Base-by-base conservation (phyloP, 1,284 basidiomycete genomes). In the Malassezia pachydermatis region DNA sequence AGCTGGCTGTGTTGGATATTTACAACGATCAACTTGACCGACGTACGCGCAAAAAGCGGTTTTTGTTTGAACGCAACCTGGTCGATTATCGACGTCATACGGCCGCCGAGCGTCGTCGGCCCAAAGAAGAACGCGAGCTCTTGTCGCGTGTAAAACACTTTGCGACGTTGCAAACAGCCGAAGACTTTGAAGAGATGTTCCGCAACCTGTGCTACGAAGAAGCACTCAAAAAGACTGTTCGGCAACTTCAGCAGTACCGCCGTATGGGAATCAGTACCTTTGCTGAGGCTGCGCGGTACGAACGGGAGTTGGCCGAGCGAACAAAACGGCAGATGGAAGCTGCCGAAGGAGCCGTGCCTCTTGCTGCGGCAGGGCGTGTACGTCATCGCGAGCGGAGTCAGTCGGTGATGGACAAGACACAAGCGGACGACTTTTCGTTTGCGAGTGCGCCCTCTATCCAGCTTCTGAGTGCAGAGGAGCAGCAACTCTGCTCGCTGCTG, bases 21-120 rank as follows among this genome's bases (percentile, higher is more conserved):
- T 98, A 96, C 75, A 82, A 82, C 62, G 86, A 88, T 57, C 82
- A 86, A 45, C 78, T 96, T n/a, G 85, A 89, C 57, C 88, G 85
- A 73, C 80, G 92, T 28, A 75, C 82, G 52, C 84, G 88, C 66
- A 80, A 79, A 34, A 98, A 96, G 74, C 81, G 81, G n/a, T 75
- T 96, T 52, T 86, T 98, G 71, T 92, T 90, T 67, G 86, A 96
- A 65, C 78, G 92, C 43, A 88, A 88, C 2, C 73, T 98, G 51
- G 76, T 94, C 37, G 89, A 95, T 65, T 88, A 92, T 72, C 59
- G 59, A 2, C 72, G 94, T 86, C 86, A 88, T 75, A 82, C 86
- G 76, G 84, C 86, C 8, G 79, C 80, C 1, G 94, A 98, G 60
- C 84, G 89, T 74, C 92, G 90, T 69, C 78, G 87, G 17, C 80